Percentiles rank a stretch among this genome's conserved stretches.
Evolutionary conservation across 495 filamentous ascomycete species (phyloP).

Genomic region (Lentithecium fluviatile): DNA sequence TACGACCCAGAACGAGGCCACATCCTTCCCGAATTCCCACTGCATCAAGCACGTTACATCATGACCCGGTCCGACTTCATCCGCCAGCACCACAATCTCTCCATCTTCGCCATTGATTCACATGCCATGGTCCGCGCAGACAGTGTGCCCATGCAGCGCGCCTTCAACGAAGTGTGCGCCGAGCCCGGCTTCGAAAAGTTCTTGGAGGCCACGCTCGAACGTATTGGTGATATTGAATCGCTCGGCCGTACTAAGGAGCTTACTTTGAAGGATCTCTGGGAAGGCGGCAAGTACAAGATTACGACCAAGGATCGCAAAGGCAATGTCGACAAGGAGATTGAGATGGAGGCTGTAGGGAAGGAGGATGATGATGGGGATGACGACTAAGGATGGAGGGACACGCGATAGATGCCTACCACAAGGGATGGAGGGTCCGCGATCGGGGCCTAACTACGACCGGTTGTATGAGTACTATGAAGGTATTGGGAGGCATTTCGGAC

Average conservation of each 20-base stretch:
- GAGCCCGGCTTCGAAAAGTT: conserved; percentile 74
- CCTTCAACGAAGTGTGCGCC: conserved; percentile 77
- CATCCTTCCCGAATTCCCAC: conserved; percentile 73
- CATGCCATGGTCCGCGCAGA: conserved; percentile 78
- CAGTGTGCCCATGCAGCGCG: conserved; percentile 90
- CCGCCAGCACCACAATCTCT: conserved; percentile 84
- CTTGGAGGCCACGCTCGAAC: conserved; percentile 74
- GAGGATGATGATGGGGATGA: conserved; percentile 32
- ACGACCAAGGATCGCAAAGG: conserved; percentile 55
- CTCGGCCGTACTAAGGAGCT: conserved; percentile 88
- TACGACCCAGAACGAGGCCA: conserved; percentile 68
- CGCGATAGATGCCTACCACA: no score
- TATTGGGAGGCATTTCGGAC: neutral
- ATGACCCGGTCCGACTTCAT: conserved; percentile 98
- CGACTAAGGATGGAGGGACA: neutral
- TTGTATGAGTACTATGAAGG: neutral
- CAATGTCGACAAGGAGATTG: conserved; percentile 36
- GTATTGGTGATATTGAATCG: conserved; percentile 88
- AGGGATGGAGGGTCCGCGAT: neutral
- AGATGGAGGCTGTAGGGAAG: conserved; percentile 39
- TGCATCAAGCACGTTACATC: conserved; percentile 82
- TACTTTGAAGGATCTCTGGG: conserved; percentile 78
- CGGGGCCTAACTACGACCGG: no score
- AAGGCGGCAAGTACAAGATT: conserved; percentile 78
- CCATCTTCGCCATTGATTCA: conserved; percentile 92